Percentiles rank a stretch among this genome's conserved stretches.
Evolutionary conservation across 208 protist genomes (phyloP).

Genomic region (Leishmania turanica): DNA sequence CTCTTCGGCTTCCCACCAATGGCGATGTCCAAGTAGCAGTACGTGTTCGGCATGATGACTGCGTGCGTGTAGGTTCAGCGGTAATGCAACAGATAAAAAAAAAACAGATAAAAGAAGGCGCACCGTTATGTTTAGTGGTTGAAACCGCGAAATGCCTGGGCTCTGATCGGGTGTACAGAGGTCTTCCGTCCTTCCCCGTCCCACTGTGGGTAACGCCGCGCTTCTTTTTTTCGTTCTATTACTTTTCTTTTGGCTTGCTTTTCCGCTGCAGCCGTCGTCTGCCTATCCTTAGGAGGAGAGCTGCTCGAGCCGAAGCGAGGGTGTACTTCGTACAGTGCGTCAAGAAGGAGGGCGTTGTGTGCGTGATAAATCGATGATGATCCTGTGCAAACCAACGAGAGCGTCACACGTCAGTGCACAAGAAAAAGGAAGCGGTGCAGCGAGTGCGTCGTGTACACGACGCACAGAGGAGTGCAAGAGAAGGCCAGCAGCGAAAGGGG

Average conservation of each 20-base stretch:
- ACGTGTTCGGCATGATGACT: conserved; percentile 35
- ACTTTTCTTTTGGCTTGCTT: not conserved
- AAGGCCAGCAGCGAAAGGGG: not conserved
- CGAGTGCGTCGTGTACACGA: not conserved
- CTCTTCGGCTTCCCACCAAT: conserved; percentile 69
- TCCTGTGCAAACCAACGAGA: conserved; percentile 5
- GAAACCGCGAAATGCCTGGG: not conserved
- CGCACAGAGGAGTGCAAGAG: not conserved
- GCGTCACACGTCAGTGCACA: not conserved
- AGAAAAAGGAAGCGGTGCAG: not conserved
- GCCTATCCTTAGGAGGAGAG: not conserved
- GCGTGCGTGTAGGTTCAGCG: not conserved
- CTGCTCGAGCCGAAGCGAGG: not conserved
- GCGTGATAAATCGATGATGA: conserved; percentile 5
- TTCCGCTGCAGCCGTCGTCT: not conserved
- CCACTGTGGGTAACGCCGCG: not conserved
- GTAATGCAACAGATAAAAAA: not conserved
- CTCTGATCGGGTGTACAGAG: not conserved
- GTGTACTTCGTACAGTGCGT: not conserved
- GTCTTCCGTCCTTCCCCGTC: not conserved
- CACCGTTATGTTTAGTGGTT: not conserved
- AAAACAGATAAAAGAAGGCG: not conserved
- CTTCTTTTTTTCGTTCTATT: not conserved
- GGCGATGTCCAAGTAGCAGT: conserved; percentile 89
- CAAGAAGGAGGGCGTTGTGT: not conserved